Percentiles rank a stretch among this genome's conserved stretches.
These are phyloP conservation scores for Trypanosoma platydactyli DNA, from an alignment of 208 protist genomes.

Conservation along the genomic window DNA sequence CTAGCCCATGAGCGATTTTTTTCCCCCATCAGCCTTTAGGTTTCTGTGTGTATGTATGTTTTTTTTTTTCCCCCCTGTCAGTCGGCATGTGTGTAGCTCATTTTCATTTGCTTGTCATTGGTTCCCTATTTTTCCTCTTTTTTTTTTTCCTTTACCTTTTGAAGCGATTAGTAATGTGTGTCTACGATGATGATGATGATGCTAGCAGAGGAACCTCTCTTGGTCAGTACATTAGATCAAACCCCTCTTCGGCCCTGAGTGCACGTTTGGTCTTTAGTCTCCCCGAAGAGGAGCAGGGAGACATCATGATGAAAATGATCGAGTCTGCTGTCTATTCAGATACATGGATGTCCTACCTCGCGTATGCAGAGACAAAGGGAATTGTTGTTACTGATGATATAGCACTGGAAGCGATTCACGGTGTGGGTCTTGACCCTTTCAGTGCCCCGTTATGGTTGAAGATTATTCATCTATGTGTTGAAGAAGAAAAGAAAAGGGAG, in stretches of 20 bases:
- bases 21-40: no score
- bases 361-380: constrained; percentile 46
- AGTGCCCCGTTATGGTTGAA: constrained; percentile 73
- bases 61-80: no score
- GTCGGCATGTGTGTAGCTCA: background rate
- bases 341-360: constrained; percentile 81
- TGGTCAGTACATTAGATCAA: constrained; percentile 36
- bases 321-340: constrained; percentile 73
- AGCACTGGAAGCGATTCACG: constrained; percentile 59
- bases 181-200: constrained; percentile 7
- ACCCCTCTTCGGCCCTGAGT: constrained; percentile 57
- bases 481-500: constrained; percentile 43
- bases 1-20: background rate
- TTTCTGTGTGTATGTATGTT: background rate
- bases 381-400: constrained; percentile 58
- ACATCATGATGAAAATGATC: constrained; percentile 54
- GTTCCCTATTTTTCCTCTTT: constrained; percentile 3
- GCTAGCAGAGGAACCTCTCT: constrained; percentile 1
- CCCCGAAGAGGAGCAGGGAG: constrained; percentile 45
- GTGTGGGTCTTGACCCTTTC: constrained; percentile 70
- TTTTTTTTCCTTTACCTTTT: constrained; percentile 13
- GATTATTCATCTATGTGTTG: constrained; percentile 35
- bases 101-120: no score
- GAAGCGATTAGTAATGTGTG: constrained; percentile 5
- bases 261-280: constrained; percentile 49